Evolutionary conservation across 1,284 basidiomycete genomes (phyloP), one percentile per base, ranked within the genome.

Genomic region (Boletus semigastroideus): DNA sequence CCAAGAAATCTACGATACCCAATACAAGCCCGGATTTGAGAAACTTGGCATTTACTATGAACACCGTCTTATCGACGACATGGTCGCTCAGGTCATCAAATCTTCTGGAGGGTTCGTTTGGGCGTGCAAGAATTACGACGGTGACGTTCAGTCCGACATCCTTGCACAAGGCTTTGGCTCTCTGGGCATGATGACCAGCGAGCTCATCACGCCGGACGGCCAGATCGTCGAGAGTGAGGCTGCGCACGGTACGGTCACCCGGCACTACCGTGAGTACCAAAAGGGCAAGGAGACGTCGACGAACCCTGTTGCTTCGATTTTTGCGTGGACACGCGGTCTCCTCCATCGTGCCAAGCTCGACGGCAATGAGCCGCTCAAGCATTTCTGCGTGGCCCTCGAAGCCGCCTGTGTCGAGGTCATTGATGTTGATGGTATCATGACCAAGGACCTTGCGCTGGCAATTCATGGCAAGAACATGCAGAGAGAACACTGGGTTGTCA

Each of bases 41-140:
- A 79, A 78, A 37, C 77, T 82, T 12, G 88, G 87, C 11, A 88
- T 98, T 65, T 98, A 94, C 82, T 99, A 98, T 75, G 96, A 98
- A 75, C 95, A 98, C 75, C 90, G 97, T 43, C 80, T 88, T 50
- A 88, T 87, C 73, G 90, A 93, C 69, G 91, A 96, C 75, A 96
- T 97, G 94, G 95, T 98, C 42, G 96, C 96, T 5, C 94, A 98
- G 71, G 93, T 83, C 42, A 87, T 99, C 84, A 99, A 99, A 78
- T 94, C 90, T 20, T 86, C 88, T 1, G 96, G 96, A 49, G 96
- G 96, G 42, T 99, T 97, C 74, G 90, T 98, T 19, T 97, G 94
- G 95, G 96, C 96, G 5, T 87, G 86, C 73, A 98, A 97, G 82
- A 96, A 96, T 78, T 96, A 97, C 78, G 94, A 97, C 66, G 94